These are phyloP conservation scores for Solanum ossicruentum DNA, from an alignment of 257 asterid species.

Conservation along the genomic window DNA sequence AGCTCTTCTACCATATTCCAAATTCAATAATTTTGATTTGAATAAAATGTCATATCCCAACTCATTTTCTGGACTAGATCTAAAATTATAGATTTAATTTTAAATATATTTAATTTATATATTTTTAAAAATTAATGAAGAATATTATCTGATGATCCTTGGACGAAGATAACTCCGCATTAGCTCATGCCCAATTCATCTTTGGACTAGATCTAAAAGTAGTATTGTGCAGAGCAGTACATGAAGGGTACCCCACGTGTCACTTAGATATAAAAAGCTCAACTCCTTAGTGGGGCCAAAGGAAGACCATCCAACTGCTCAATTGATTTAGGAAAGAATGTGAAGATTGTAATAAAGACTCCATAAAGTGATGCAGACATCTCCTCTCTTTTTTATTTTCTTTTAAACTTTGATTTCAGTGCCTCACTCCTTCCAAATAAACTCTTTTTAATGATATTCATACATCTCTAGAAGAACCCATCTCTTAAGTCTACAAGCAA, in stretches of 20 bases:
- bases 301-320: not conserved
- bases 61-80: not conserved
- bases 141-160: too few species aligned
- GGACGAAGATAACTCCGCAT: too few species aligned
- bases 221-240: not conserved
- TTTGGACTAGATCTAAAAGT: not conserved
- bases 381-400: not conserved
- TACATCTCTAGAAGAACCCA: not conserved
- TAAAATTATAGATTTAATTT: not conserved
- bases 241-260: not conserved
- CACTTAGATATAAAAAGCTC: not conserved
- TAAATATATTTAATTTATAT: too few species aligned
- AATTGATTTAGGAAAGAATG: not conserved
- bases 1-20: too few species aligned
- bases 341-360: not conserved
- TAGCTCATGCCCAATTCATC: too few species aligned
- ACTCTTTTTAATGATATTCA: not conserved
- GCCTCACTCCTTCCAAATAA: not conserved
- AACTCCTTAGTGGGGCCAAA: constrained; percentile 6
- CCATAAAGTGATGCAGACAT: not conserved
- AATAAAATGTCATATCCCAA: not conserved
- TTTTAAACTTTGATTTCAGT: not conserved
- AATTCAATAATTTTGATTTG: too few species aligned
- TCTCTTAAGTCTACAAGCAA: not conserved
- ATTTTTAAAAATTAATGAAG: too few species aligned